A percentile compares a stretch with the other conserved stretches of the same genome.
phyloP scores from a whole-genome alignment of 2,329 filamentous ascomycete genomes.

The Fusarium piperis region DNA sequence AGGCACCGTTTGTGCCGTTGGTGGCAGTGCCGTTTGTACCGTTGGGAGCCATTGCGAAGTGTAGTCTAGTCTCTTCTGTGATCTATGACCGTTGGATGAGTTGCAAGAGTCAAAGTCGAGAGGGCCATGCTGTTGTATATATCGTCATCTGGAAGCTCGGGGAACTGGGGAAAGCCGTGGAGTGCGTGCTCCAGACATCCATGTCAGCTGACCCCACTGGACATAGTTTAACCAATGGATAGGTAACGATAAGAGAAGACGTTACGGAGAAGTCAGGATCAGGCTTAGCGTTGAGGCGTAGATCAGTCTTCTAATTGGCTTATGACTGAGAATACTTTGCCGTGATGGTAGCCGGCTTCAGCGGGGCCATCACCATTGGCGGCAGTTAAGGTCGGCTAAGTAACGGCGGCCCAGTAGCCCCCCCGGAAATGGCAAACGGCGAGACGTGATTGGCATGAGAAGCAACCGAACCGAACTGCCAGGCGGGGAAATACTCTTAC shows the following conservation, averaged over 20 bases:
- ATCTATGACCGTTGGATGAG: background rate
- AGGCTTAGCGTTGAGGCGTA: background rate
- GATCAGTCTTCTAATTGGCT: background rate
- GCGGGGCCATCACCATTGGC: constrained; percentile 34
- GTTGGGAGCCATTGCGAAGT: constrained; percentile 31
- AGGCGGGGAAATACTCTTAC: constrained; percentile 30
- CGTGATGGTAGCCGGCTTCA: constrained; percentile 33
- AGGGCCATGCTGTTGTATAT: background rate
- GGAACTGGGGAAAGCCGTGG: background rate
- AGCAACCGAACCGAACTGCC: constrained; percentile 3
- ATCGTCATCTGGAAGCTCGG: background rate
- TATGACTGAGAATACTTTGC: constrained; percentile 11
- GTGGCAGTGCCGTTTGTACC: constrained; percentile 25
- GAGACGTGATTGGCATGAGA: background rate
- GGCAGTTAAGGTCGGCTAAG: constrained; percentile 34
- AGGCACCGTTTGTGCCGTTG: constrained; percentile 21
- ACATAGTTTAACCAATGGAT: background rate
- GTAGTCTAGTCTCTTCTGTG: background rate
- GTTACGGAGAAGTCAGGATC: background rate
- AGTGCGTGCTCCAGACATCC: background rate
- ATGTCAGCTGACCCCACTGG: background rate
- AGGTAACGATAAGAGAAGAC: background rate
- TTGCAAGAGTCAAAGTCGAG: background rate
- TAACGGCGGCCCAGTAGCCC: constrained; percentile 10
- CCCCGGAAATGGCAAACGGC: constrained; percentile 20